Evolutionary conservation across 148 eudicot species (phyloP), one percentile per base, ranked within the genome.

Genomic region (Vaccinium myrtillus): DNA sequence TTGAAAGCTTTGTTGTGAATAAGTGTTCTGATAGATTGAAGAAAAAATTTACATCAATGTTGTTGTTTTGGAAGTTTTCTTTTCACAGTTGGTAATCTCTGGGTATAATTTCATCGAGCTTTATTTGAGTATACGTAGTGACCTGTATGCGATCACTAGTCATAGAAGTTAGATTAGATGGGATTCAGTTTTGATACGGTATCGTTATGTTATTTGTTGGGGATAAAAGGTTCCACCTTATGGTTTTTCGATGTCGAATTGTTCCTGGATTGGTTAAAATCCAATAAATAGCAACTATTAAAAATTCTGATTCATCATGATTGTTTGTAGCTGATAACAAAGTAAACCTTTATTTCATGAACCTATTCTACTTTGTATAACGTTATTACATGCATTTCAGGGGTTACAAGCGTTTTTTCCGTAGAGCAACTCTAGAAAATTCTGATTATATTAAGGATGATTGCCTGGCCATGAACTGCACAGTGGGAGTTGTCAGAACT

Each of bases 391-490:
- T 84, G 71, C 86, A 32, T 88, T 86, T 71, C 94, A 95, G 98
- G 98, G 98, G 98, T 55, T 95, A 95, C 89, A 95, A 95, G 81
- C 98, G 98, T 51, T 95, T 95, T 79, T 94, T 88, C 86, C 89
- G 91, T 79, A 93, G 98, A 87, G 19, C 89, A 50, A 46, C 59
- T 48, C 84, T 95, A 77, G 98, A 95, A 89, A 59, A 87, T 32
- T 95, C 98, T n/a, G 95, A 93, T 49, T 95, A 84, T 81, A 78
- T 95, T 81, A 88, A 91, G 84, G 91, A 90, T 81, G 98, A 95
- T 83, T 90, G 93, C 87, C 94, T 95, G 67, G 32, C 89, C 51
- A 87, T 95, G 93, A 87, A 89, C 82, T 95, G 98, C 87, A 94
- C 94, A 32, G 98, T 95, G 9, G 98, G 98, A 87, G 98, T 95